Base-by-base conservation (phyloP, 1,139 yeast genomes). In the Hyphopichia buzzinii region DNA sequence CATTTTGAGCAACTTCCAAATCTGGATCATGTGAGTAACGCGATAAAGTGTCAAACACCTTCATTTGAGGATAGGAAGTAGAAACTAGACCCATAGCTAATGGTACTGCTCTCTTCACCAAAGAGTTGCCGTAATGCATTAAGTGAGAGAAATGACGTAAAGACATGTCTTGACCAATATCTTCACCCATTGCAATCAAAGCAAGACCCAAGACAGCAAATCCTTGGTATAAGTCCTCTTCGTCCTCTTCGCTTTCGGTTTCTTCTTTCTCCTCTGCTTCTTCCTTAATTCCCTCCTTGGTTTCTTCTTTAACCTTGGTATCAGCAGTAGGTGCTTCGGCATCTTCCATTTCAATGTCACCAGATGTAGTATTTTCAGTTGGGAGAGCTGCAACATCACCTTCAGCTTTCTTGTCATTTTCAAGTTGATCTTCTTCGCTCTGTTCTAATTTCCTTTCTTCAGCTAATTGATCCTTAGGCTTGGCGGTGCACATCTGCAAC, bases 1-100 rank as follows among this genome's bases (percentile, higher is more conserved):
- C 90, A 57, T 90, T 94, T 59, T 84, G 84, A 4, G 98, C 96
- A 39, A 94, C 97, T 55, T 88, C 96, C 50, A 87, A 69, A 61
- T 92, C 97, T 40, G 89, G 83, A 56, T 94, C 98, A 62, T 94
- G 99, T 3, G 97, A 88, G 64, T 87, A 89, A 60, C 98, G 80
- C 3, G 97, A 89, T 46, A 94, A 74, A 0, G 97, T 90, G 61
- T 94, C 99, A 57, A 89, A 92, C 11, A 92, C 96, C 66, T 89
- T 90, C 87, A 94, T 90, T 64, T 90, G 95, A 10, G 99, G 97
- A 59, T 89, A 85, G 2, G 97, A 87, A 4, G 94, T 82, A 11
- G 96, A 87, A 8, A 90, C 87, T 43, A 94, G 77, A 39, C 97
- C 97, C 92, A 94, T 87, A 19, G 98, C 98, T 47, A 94, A 75